These are phyloP conservation scores for Chaetomium globosum DNA, from an alignment of 2,329 filamentous ascomycete genomes.

Conservation along the genomic window DNA sequence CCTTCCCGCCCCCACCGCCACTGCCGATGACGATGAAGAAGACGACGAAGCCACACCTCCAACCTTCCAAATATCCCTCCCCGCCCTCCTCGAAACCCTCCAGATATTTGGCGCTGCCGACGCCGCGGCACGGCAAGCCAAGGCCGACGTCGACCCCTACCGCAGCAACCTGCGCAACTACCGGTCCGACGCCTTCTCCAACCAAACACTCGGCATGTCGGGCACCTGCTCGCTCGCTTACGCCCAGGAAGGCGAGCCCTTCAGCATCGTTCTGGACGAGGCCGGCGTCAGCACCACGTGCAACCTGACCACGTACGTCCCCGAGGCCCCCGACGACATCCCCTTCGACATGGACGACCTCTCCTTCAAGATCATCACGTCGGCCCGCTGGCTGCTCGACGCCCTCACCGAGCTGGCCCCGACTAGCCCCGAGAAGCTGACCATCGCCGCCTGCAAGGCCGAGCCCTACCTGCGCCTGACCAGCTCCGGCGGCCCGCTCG, in stretches of 20 bases:
- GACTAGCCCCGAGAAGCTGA: slow-evolving; percentile 72
- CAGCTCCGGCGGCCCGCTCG: slow-evolving; percentile 61
- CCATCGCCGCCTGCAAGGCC: slow-evolving; percentile 64
- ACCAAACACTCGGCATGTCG: slow-evolving; percentile 78
- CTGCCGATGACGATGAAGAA: slow-evolving; percentile 39
- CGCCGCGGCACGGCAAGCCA: slow-evolving; percentile 59
- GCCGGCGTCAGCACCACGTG: slow-evolving; percentile 85
- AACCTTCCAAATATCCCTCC: slow-evolving; percentile 83
- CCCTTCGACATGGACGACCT: slow-evolving; percentile 82
- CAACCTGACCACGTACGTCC: slow-evolving; percentile 84
- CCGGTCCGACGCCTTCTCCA: slow-evolving; percentile 75
- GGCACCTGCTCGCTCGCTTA: slow-evolving; percentile 87
- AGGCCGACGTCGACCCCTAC: slow-evolving; percentile 62
- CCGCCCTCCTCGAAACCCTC: slow-evolving; percentile 86
- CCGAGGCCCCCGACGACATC: slow-evolving; percentile 75
- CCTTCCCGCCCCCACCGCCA: slow-evolving; percentile 40
- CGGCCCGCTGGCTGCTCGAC: slow-evolving; percentile 70
- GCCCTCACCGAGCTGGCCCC: slow-evolving; percentile 69
- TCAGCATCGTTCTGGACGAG: slow-evolving; percentile 86
- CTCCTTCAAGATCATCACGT: slow-evolving; percentile 93
- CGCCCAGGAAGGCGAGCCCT: slow-evolving; percentile 69
- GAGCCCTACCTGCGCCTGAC: slow-evolving; percentile 76
- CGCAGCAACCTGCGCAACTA: slow-evolving; percentile 64
- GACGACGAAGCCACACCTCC: slow-evolving; percentile 53
- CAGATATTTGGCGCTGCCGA: slow-evolving; percentile 93